Conservation (phyloP, 257 asterid genomes). For the Solanum rostratum region DNA sequence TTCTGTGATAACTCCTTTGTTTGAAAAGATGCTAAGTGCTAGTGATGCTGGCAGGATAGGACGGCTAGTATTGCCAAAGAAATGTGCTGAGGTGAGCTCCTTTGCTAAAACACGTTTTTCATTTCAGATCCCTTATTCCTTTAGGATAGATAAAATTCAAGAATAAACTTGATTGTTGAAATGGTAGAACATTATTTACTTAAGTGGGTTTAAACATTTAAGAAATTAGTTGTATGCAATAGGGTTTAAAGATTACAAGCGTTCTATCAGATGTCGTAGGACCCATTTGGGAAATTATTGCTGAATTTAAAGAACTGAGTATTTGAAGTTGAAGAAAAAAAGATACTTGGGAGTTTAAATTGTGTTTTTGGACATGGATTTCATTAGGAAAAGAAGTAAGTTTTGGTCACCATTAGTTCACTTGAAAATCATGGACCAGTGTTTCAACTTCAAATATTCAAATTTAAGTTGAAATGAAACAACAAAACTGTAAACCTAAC, state of each 20-base stretch:
- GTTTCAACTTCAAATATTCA: neutral
- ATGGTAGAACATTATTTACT: neutral
- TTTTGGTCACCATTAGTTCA: neutral
- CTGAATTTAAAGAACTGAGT: neutral
- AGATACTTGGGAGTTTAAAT: neutral
- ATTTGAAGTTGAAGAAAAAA: neutral
- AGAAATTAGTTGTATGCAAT: neutral
- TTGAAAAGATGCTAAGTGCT: slow-evolving; percentile 89
- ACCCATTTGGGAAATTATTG: neutral
- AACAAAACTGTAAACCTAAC: neutral
- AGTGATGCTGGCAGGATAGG: slow-evolving; percentile 95
- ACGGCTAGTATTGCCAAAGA: slow-evolving; percentile 88
- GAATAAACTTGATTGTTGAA: neutral
- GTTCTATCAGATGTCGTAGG: neutral
- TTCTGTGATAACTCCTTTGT: slow-evolving; percentile 68
- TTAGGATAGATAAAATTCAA: neutral
- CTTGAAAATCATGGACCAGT: neutral
- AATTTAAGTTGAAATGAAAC: neutral
- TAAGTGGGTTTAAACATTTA: neutral
- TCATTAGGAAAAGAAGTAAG: neutral
- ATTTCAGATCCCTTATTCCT: neutral
- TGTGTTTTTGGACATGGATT: neutral
- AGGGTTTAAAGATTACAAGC: neutral
- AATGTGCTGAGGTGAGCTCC: slow-evolving; percentile 85
- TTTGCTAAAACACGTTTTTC: neutral